Base-by-base conservation (phyloP, 441 rosid genomes). In the Pelargonium fulgidum region DNA sequence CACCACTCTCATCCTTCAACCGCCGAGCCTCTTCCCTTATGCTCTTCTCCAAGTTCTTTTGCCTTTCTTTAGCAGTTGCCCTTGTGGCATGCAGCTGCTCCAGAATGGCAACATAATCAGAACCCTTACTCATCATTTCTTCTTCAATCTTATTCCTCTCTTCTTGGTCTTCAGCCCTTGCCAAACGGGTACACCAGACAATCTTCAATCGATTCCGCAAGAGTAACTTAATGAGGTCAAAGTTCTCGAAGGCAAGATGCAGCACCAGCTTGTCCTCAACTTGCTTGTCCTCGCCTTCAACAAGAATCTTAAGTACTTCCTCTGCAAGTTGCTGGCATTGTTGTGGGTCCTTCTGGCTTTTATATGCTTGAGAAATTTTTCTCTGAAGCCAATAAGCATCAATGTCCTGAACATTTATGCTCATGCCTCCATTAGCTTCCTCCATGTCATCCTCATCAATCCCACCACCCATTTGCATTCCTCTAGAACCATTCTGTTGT, bases 351-450 rank as follows among this genome's bases (percentile, higher is more conserved):
- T 7, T 59, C 64, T 59, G 64, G 26, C n/a, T 7, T 59, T 59
- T 9, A 7, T 20, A 20, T 14, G 64, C 64, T 22, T 19, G 64
- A 29, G 97, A 88, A 66, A 91, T 85, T 87, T 89, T 90, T 76
- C 96, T 85, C 78, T 93, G 96, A 58, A 93, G 96, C 96, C 99
- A 91, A 77, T 93, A 86, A 39, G 99, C 96, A 83, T 89, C 99
- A 73, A 94, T 87, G 50, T 91, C 97, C 84, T 87, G 97, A 65
- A 90, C 96, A 81, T 89, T 89, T 69, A 91, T 82, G 77, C 76
- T 76, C 71, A 77, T 75, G n/a, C 92, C 96, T 77, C 87, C 96
- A 63, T 84, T 79, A 0, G 83, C 91, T 71, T 86, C 92, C 66
- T 71, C 81, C 75, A 72, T 75, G 39, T 91, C 97, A 71, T 86